Evolutionary conservation across 768 basidiomycete species (phyloP).

Genomic region (Coprinellus micaceus): DNA sequence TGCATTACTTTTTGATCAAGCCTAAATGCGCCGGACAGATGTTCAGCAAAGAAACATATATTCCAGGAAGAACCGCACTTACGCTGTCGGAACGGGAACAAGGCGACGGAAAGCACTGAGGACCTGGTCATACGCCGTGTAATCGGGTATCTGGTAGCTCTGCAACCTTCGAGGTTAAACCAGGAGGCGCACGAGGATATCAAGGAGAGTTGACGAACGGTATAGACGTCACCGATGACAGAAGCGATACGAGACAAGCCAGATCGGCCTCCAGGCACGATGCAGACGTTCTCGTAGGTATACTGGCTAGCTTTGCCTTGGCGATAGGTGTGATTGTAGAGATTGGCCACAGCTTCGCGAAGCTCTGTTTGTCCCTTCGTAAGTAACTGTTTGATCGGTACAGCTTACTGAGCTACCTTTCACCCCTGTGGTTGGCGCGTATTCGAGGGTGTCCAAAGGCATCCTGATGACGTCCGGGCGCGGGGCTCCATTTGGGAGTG

Average conservation of each 20-base stretch:
- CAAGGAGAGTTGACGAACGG: conserved; percentile 38
- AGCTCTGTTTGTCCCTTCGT: conserved; percentile 44
- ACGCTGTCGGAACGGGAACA: conserved; percentile 89
- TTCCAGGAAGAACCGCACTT: too few species aligned
- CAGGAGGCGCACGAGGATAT: not conserved
- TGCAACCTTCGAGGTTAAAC: conserved; percentile 23
- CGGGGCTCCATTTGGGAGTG: conserved; percentile 68
- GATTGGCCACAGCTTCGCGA: conserved; percentile 82
- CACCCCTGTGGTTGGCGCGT: conserved; percentile 90
- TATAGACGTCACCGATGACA: conserved; percentile 87
- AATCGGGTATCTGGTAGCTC: conserved; percentile 91
- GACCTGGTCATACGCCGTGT: conserved; percentile 85
- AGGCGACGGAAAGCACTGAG: conserved; percentile 83
- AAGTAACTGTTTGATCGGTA: not conserved
- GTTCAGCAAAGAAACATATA: too few species aligned
- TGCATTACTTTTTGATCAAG: conserved; percentile 37
- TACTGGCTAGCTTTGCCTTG: conserved; percentile 79
- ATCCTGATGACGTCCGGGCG: conserved; percentile 65
- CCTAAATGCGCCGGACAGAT: too few species aligned
- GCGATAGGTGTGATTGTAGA: conserved; percentile 88
- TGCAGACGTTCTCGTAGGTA: conserved; percentile 89
- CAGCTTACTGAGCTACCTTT: conserved; percentile 46
- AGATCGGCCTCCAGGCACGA: conserved; percentile 90
- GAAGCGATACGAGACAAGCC: conserved; percentile 90
- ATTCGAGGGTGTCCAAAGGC: conserved; percentile 74